phyloP scores from a whole-genome alignment of 345 rosid genomes.

The Acer negundo region DNA sequence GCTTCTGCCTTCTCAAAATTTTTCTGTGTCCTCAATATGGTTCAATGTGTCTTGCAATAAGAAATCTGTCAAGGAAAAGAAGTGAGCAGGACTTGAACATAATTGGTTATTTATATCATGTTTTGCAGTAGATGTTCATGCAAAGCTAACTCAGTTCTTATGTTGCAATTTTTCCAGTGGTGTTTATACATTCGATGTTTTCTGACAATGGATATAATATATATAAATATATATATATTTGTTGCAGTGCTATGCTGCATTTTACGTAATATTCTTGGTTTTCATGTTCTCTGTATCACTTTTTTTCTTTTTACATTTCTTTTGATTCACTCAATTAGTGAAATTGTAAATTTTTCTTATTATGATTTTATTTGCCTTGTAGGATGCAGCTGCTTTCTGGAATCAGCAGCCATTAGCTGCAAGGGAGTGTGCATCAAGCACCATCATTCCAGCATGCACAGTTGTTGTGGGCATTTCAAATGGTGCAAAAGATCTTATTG shows the following conservation, averaged over 20 bases:
- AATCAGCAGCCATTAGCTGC: slow-evolving; percentile 86
- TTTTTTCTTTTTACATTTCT: neutral
- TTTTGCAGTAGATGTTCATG: neutral
- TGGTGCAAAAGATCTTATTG: slow-evolving; percentile 74
- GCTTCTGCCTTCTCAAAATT: too few relatives aligned
- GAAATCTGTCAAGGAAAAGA: neutral
- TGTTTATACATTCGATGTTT: neutral
- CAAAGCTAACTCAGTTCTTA: neutral
- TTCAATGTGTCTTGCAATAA: neutral
- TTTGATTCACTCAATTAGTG: neutral
- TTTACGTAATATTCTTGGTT: slow-evolving; percentile 4
- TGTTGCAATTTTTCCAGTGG: neutral
- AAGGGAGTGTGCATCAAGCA: slow-evolving; percentile 80
- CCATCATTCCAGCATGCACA: slow-evolving; percentile 80
- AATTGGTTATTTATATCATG: neutral
- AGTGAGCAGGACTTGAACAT: neutral
- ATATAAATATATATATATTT: neutral
- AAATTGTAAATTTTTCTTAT: neutral
- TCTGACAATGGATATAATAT: neutral
- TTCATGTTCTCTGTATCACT: neutral
- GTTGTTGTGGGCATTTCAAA: slow-evolving; percentile 73
- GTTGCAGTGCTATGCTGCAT: neutral
- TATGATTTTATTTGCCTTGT: slow-evolving; percentile 21
- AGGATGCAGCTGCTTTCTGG: slow-evolving; percentile 92
- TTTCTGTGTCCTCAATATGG: neutral